Conservation (phyloP, 1,139 yeast species). For the Sugiyamaella grinbergsii region DNA sequence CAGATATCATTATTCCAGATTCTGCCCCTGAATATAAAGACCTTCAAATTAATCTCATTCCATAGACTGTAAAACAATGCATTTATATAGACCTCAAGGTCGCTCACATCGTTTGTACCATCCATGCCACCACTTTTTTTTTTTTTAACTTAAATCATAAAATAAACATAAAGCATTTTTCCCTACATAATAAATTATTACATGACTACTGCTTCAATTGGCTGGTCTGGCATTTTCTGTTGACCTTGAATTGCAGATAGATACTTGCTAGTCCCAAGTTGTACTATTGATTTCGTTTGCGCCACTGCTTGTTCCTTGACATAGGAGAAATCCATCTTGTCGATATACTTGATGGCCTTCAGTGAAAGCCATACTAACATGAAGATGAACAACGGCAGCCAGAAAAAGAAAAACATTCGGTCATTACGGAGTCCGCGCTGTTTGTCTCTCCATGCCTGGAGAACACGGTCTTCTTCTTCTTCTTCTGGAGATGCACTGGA, state of each 20-base stretch:
- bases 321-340: conserved; percentile 19
- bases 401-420: conserved; percentile 80
- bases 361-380: conserved; percentile 35
- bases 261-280: conserved; percentile 17
- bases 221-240: conserved; percentile 1
- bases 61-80: conserved; percentile 10
- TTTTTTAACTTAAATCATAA: too few relatives aligned
- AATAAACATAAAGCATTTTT: background rate
- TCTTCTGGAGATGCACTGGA: conserved; percentile 16
- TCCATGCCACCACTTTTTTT: too few relatives aligned
- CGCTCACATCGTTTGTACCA: too few relatives aligned
- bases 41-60: conserved; percentile 10
- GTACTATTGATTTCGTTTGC: conserved; percentile 18
- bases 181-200: background rate
- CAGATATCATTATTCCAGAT: conserved; percentile 26
- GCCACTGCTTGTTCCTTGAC: conserved; percentile 21
- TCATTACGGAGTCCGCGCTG: conserved; percentile 71
- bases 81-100: too few relatives aligned
- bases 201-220: background rate
- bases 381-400: conserved; percentile 47
- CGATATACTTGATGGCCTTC: conserved; percentile 27
- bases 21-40: conserved; percentile 11
- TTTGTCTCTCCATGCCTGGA: conserved; percentile 35
- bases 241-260: conserved; percentile 16
- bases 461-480: conserved; percentile 34